phyloP scores from a whole-genome alignment of 305 asterid species.

The Rubia peregrina region DNA sequence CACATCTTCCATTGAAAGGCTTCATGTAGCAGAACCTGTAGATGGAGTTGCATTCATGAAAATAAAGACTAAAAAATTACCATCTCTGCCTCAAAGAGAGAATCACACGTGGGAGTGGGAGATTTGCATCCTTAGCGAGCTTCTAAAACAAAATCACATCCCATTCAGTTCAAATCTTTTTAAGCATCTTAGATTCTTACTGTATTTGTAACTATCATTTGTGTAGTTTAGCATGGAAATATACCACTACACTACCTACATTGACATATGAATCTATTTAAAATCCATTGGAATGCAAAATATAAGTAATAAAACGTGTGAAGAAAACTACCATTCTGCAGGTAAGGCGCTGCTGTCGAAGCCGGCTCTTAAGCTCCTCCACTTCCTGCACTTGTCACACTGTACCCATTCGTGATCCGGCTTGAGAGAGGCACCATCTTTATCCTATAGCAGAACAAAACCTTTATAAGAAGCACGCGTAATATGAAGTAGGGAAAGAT shows the following conservation, averaged over 20 bases:
- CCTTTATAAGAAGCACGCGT: constrained; percentile 15
- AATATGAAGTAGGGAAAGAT: background rate
- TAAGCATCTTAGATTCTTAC: background rate
- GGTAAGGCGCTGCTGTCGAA: constrained; percentile 50
- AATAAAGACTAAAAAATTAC: background rate
- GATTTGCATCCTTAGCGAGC: background rate
- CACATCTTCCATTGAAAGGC: constrained; percentile 57
- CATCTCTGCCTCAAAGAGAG: background rate
- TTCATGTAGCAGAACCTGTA: constrained; percentile 67
- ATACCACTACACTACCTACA: background rate
- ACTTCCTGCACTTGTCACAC: constrained; percentile 75
- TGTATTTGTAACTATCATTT: background rate
- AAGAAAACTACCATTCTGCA: constrained; percentile 42
- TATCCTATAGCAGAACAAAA: constrained; percentile 35
- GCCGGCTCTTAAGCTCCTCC: constrained; percentile 48
- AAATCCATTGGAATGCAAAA: background rate
- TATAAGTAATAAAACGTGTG: background rate
- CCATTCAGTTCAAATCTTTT: background rate
- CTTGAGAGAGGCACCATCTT: constrained; percentile 32
- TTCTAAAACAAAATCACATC: constrained; percentile 4
- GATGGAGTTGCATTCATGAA: constrained; percentile 1
- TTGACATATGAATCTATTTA: background rate
- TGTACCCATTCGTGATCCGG: constrained; percentile 78
- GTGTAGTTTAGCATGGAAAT: background rate
- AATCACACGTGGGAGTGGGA: background rate